These are phyloP conservation scores for Amyloporia xantha DNA, from an alignment of 768 basidiomycete genomes.

Conservation along the genomic window DNA sequence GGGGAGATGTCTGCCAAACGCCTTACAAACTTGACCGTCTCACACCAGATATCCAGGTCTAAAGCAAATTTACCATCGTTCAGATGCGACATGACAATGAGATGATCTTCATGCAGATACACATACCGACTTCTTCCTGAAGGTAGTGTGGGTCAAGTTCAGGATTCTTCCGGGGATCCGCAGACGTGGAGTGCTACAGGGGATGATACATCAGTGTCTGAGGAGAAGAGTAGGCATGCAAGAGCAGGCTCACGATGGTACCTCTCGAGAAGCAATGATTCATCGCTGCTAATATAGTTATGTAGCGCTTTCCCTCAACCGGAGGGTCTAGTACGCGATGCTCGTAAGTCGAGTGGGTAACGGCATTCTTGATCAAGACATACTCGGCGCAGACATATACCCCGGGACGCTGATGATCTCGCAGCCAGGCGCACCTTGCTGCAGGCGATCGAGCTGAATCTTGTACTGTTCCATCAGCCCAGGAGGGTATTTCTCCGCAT, in stretches of 20 bases:
- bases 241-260: slow-evolving; percentile 36
- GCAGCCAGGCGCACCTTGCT: slow-evolving; percentile 21
- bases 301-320: slow-evolving; percentile 35
- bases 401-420: slow-evolving; percentile 29
- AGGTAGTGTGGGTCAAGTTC: slow-evolving; percentile 28
- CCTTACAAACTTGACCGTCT: slow-evolving; percentile 25
- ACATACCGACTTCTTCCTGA: slow-evolving; percentile 25
- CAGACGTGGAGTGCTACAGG: slow-evolving; percentile 25
- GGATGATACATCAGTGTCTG: not conserved
- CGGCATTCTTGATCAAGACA: slow-evolving; percentile 1
- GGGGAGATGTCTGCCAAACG: slow-evolving; percentile 19
- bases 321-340: slow-evolving; percentile 23
- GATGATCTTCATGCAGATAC: not conserved
- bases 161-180: slow-evolving; percentile 22
- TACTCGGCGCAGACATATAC: slow-evolving; percentile 20
- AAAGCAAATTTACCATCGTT: not conserved
- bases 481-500: slow-evolving; percentile 20
- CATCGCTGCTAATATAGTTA: slow-evolving; percentile 29
- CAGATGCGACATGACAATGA: not conserved
- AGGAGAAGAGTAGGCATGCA: not conserved
- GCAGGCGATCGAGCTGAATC: slow-evolving; percentile 29
- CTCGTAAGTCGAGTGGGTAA: not conserved
- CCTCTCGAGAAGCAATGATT: slow-evolving; percentile 45
- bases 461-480: slow-evolving; percentile 35
- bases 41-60: slow-evolving; percentile 25